Conservation (phyloP, 768 basidiomycete genomes). For the Antrodiella citrinella region DNA sequence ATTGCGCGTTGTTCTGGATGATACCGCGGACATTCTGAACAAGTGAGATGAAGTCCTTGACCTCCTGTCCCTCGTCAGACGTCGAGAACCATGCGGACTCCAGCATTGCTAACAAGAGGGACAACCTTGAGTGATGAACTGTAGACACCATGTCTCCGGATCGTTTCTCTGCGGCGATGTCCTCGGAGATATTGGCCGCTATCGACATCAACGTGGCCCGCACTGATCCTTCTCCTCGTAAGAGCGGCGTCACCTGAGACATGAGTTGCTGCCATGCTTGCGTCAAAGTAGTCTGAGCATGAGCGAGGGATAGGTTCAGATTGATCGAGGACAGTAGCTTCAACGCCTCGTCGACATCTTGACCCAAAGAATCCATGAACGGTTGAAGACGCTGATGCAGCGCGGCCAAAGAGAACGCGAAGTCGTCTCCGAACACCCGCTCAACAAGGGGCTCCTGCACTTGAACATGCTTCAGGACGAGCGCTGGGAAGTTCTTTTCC, state of each 20-base stretch:
- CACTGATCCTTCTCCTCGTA: constrained; percentile 52
- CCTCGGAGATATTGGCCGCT: constrained; percentile 55
- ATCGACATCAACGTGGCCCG: constrained; percentile 48
- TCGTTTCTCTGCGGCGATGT: constrained; percentile 60
- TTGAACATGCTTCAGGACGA: constrained; percentile 59
- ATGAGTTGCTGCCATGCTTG: constrained; percentile 75
- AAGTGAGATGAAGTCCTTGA: constrained; percentile 53
- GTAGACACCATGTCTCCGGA: constrained; percentile 79
- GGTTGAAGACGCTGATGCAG: constrained; percentile 55
- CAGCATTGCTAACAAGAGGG: constrained; percentile 66
- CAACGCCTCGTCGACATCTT: constrained; percentile 41
- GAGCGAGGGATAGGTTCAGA: constrained; percentile 77
- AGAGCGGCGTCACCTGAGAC: constrained; percentile 51
- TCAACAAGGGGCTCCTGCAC: constrained; percentile 53
- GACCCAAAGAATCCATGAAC: constrained; percentile 35
- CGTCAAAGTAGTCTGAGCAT: constrained; percentile 66
- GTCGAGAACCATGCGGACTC: constrained; percentile 74
- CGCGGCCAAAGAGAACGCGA: constrained; percentile 58
- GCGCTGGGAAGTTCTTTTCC: constrained; percentile 42
- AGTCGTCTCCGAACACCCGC: constrained; percentile 75
- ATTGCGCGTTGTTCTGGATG: constrained; percentile 65
- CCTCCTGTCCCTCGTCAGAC: constrained; percentile 43
- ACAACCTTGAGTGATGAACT: constrained; percentile 69
- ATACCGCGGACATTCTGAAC: constrained; percentile 55
- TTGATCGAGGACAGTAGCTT: constrained; percentile 68